phyloP scores from a whole-genome alignment of 1,284 basidiomycete genomes.

The Lignosus rhinocerotis region DNA sequence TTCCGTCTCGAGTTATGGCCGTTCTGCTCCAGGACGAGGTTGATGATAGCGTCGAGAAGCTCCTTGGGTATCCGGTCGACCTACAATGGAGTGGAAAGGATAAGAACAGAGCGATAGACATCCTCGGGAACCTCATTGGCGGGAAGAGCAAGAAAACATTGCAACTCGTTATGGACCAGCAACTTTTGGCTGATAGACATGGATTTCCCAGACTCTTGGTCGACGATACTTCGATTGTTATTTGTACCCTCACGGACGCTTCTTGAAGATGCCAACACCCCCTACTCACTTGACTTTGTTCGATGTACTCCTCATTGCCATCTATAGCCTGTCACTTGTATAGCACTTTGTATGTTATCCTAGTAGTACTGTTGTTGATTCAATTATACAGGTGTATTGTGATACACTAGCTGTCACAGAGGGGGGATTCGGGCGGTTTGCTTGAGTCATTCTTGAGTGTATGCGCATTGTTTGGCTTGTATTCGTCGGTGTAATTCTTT shows the following conservation, averaged over 20 bases:
- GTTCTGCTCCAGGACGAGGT: conserved; percentile 8
- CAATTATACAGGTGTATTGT: too few species aligned
- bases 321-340: too few species aligned
- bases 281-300: too few species aligned
- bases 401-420: background rate
- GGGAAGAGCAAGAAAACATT: conserved; percentile 3
- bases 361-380: too few species aligned
- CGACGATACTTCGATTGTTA: conserved; percentile 15
- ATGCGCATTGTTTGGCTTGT: background rate
- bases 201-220: conserved; percentile 6
- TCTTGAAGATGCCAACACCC: background rate
- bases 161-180: conserved; percentile 9
- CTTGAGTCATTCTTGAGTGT: background rate
- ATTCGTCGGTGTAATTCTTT: background rate
- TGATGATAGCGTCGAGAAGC: conserved; percentile 6
- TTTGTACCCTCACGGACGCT: conserved; percentile 2
- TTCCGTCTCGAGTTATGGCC: conserved; percentile 2
- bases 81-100: conserved; percentile 10
- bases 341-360: too few species aligned
- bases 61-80: conserved; percentile 5
- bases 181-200: background rate
- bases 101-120: conserved; percentile 10
- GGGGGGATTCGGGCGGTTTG: too few species aligned
- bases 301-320: too few species aligned
- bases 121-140: conserved; percentile 17